phyloP scores from a whole-genome alignment of 2,329 filamentous ascomycete genomes.

The Fusarium liriodendri region DNA sequence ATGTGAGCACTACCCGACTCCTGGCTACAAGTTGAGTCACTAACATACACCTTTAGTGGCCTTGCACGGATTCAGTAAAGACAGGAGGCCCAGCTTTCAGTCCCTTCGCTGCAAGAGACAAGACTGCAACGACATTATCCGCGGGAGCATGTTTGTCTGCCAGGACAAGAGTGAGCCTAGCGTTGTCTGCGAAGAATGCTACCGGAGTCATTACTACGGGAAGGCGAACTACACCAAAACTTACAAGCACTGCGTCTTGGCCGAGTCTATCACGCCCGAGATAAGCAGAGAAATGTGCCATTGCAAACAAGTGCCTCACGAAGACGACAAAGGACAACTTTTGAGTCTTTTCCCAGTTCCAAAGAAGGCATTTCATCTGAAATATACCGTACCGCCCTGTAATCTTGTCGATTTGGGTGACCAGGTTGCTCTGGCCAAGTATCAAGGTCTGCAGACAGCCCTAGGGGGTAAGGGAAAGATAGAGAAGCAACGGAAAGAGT shows the following conservation, averaged over 20 bases:
- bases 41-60: constrained; percentile 10
- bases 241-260: constrained; percentile 33
- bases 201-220: constrained; percentile 22
- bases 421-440: constrained; percentile 27
- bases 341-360: constrained; percentile 21
- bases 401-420: constrained; percentile 27
- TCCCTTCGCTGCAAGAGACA: constrained; percentile 26
- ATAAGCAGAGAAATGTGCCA: constrained; percentile 30
- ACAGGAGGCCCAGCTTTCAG: constrained; percentile 28
- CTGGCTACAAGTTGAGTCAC: no score
- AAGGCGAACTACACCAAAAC: constrained; percentile 22
- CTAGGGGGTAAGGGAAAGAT: constrained; percentile 20
- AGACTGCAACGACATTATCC: constrained; percentile 26
- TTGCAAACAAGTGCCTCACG: constrained; percentile 9
- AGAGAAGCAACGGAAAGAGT: not conserved
- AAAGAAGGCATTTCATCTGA: constrained; percentile 1
- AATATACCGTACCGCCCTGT: not conserved
- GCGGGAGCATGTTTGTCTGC: constrained; percentile 36
- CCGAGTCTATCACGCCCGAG: constrained; percentile 27
- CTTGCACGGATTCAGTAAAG: constrained; percentile 14
- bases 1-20: constrained; percentile 6
- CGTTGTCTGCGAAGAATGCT: constrained; percentile 35
- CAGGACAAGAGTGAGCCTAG: constrained; percentile 6
- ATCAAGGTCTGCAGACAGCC: constrained; percentile 25
- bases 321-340: not conserved